Percentiles rank a stretch among this genome's conserved stretches.
Evolutionary conservation across 176 grass and related monocot species (phyloP).

Genomic region (Carex pumila): DNA sequence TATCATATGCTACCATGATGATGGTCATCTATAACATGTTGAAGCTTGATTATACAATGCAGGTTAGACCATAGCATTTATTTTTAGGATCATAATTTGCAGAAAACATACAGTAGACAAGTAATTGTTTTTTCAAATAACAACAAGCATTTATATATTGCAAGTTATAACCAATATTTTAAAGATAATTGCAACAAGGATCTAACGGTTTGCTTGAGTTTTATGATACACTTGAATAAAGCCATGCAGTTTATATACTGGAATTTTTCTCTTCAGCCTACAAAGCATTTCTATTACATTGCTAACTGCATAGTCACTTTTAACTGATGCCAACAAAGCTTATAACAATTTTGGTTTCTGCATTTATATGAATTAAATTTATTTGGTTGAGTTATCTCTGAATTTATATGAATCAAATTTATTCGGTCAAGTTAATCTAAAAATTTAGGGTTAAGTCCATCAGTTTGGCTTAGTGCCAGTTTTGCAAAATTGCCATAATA

Average conservation of each 20-base stretch:
- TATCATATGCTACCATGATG: conserved; percentile 32
- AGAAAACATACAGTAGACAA: not conserved
- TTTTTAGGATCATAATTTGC: not conserved
- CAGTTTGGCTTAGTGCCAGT: not conserved
- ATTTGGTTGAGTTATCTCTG: not conserved
- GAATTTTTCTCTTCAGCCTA: conserved; percentile 35
- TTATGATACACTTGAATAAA: no score
- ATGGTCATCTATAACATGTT: conserved; percentile 42
- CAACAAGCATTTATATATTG: not conserved
- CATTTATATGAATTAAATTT: not conserved
- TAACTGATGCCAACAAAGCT: not conserved
- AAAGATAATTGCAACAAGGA: not conserved
- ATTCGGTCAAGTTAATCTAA: not conserved
- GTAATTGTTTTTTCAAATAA: not conserved
- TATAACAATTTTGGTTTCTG: not conserved
- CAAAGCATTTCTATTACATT: not conserved
- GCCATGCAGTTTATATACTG: no score
- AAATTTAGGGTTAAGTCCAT: not conserved
- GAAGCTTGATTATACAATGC: conserved; percentile 61
- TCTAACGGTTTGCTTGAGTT: no score
- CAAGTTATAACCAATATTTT: not conserved
- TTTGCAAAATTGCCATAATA: not conserved
- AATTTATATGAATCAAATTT: not conserved
- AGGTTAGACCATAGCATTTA: conserved; percentile 24
- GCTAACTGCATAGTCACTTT: not conserved